Evolutionary conservation across 2,329 filamentous ascomycete species (phyloP), one percentile per base, ranked within the genome.

Genomic region (Penicillium sp.): DNA sequence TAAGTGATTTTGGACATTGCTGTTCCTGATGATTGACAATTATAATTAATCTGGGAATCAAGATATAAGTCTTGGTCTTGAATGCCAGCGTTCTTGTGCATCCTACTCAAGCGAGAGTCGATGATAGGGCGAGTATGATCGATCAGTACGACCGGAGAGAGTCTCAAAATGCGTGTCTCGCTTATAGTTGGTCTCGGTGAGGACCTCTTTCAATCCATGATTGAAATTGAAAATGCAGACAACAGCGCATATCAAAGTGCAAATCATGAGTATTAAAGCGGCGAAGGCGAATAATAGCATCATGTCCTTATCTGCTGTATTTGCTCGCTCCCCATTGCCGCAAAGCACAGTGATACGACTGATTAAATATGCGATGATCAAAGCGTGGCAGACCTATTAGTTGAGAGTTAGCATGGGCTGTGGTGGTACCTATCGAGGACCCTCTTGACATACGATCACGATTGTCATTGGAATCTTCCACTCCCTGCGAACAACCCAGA

Each of bases 271-370:
- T 2, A 64, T 19, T 43, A 67, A 40, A 2, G 60, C 48, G 2
- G 40, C 54, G 11, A 64, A 57, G 6, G 63, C 63, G 28, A 67
- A 65, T 10, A 67, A 45, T 7, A 67, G 26, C 61, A 65, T 67
- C 59, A 60, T 63, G 19, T 62, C 57, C 37, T 65, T 67, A 8
- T 53, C 55, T 2, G 59, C 43, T 13, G 63, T 65, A 19, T 43
- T 48, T 3, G 60, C 60, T 6, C 33, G 58, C 13, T 14, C 22
- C 3, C 54, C 49, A 28, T 60, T 4, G 2, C 60, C 59, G n/a
- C 40, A 57, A 5, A 67, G 63, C 7, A 63, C 57, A 22, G 62
- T 48, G 30, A 67, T 62, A n/a, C 59, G 63, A 33, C 58, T 62
- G 11, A 64, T 33, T 6, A 67, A 30, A 52, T 67, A 67, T n/a